Conservation (phyloP, 768 basidiomycete species). For the Boletus pseudo-olivaceus region DNA sequence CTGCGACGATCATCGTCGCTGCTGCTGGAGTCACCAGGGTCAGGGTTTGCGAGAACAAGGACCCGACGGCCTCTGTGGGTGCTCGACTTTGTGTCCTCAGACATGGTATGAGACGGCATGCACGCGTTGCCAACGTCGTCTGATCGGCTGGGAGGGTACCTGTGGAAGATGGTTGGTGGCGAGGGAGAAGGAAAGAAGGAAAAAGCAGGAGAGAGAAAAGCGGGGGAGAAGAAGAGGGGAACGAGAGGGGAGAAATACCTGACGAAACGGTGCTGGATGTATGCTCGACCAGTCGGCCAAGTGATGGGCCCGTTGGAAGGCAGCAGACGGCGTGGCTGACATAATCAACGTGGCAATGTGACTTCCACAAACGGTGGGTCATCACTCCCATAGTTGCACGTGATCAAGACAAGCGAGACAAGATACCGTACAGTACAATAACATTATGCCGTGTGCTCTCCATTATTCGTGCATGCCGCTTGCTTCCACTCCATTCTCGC, state of each 20-base stretch:
- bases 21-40: slow-evolving; percentile 44
- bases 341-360: slow-evolving; percentile 28
- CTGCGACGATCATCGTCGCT: slow-evolving; percentile 35
- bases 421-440: not conserved
- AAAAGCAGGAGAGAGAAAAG: not conserved
- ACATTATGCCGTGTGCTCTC: not conserved
- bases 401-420: slow-evolving; percentile 6
- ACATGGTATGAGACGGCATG: slow-evolving; percentile 44
- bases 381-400: slow-evolving; percentile 5
- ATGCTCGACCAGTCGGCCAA: slow-evolving; percentile 27
- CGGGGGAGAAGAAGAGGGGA: not conserved
- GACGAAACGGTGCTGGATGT: slow-evolving; percentile 23
- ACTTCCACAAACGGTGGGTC: slow-evolving; percentile 1
- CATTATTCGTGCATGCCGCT: slow-evolving; percentile 24
- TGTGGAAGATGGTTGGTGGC: not conserved
- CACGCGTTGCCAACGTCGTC: slow-evolving; percentile 29
- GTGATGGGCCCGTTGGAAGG: slow-evolving; percentile 27
- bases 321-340: slow-evolving; percentile 27
- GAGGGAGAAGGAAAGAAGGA: not conserved
- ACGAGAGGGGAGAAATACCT: slow-evolving; percentile 10
- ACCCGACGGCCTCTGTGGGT: slow-evolving; percentile 36
- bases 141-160: slow-evolving; percentile 15
- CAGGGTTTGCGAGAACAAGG: slow-evolving; percentile 61
- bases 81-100: slow-evolving; percentile 52
- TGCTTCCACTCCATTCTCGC: slow-evolving; percentile 15